phyloP scores from a whole-genome alignment of 1,139 yeast genomes.

The Nakaseomyces nivariensis region DNA sequence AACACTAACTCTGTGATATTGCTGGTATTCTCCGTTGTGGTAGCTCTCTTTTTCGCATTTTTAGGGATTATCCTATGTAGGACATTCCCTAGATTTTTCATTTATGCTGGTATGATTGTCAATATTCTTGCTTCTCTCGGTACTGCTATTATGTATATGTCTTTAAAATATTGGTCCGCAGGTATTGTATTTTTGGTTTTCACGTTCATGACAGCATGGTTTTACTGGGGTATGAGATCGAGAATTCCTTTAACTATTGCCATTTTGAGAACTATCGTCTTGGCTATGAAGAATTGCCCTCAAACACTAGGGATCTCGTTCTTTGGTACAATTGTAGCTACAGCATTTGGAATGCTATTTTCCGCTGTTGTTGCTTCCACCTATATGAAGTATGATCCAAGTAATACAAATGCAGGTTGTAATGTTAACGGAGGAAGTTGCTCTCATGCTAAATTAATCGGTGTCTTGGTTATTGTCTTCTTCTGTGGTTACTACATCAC shows the following conservation, averaged over 20 bases:
- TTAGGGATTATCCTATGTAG: conserved; percentile 53
- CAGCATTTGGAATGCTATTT: conserved; percentile 57
- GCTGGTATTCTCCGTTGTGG: conserved; percentile 54
- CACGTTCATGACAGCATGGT: conserved; percentile 53
- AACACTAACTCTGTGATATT: conserved; percentile 67
- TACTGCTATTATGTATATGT: conserved; percentile 64
- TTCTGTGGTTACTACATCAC: conserved; percentile 82
- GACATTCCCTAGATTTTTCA: conserved; percentile 55
- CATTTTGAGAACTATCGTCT: conserved; percentile 61
- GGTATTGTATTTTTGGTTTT: conserved; percentile 66
- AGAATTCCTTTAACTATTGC: conserved; percentile 69
- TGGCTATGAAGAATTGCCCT: conserved; percentile 63
- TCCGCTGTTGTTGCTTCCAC: conserved; percentile 62
- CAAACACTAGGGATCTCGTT: conserved; percentile 56
- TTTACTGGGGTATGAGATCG: conserved; percentile 63
- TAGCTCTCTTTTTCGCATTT: conserved; percentile 51
- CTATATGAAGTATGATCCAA: conserved; percentile 60
- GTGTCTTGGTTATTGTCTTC: conserved; percentile 55
- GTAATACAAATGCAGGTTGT: conserved; percentile 40
- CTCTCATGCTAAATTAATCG: conserved; percentile 56
- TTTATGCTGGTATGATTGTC: conserved; percentile 56
- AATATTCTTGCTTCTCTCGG: conserved; percentile 65
- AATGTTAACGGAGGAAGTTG: conserved; percentile 53
- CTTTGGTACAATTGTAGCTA: conserved; percentile 54
- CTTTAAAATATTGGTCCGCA: conserved; percentile 58